These are phyloP conservation scores for Sporothrix humicola DNA, from an alignment of 2,329 filamentous ascomycete species.

Conservation along the genomic window DNA sequence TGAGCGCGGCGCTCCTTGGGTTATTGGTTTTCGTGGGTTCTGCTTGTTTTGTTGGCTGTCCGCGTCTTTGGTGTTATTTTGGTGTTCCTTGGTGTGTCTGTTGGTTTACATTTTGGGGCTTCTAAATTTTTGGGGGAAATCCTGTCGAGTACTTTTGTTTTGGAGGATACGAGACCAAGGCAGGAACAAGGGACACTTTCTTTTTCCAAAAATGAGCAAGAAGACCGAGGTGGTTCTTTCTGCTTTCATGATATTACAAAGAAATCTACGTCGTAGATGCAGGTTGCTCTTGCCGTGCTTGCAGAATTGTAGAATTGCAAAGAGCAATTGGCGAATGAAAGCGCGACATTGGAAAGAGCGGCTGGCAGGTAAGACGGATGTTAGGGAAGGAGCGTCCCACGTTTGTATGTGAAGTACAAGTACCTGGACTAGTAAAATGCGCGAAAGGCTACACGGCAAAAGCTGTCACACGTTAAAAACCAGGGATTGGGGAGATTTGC, in stretches of 20 bases:
- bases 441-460: not conserved
- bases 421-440: not conserved
- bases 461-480: not conserved
- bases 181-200: not conserved
- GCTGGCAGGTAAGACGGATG: not conserved
- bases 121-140: not conserved
- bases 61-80: not conserved
- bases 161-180: not conserved
- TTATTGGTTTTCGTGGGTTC: not conserved
- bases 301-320: not conserved
- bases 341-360: not conserved
- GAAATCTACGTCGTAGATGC: not conserved
- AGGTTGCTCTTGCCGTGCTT: conserved; percentile 15
- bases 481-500: not conserved
- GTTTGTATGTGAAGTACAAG: not conserved
- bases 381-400: not conserved
- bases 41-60: too few species aligned
- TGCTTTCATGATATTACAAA: not conserved
- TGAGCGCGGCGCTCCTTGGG: conserved; percentile 14
- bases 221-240: not conserved
- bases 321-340: conserved; percentile 26
- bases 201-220: not conserved
- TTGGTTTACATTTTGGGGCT: not conserved
- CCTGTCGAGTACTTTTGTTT: not conserved
- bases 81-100: not conserved